Percentiles rank a stretch among this genome's conserved stretches.
Evolutionary conservation across 2,329 filamentous ascomycete genomes (phyloP).

Genomic region (Teratosphaeria nubilosa): DNA sequence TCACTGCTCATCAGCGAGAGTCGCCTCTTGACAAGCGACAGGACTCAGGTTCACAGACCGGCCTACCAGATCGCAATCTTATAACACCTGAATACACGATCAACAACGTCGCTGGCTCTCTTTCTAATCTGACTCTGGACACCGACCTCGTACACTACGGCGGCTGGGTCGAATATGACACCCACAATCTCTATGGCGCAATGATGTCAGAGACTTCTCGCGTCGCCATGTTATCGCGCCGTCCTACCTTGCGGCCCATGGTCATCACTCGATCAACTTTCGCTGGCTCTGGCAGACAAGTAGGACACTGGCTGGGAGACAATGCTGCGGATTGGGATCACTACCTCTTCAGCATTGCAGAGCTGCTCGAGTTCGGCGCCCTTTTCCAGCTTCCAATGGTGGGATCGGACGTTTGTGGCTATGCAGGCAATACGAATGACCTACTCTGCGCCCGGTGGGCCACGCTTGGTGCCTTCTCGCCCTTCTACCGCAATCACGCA

Average conservation of each 20-base stretch:
- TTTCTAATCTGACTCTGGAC: conserved; percentile 43
- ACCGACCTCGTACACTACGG: conserved; percentile 60
- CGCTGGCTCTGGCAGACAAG: conserved; percentile 54
- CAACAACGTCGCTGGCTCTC: conserved; percentile 45
- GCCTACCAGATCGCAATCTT: conserved; percentile 53
- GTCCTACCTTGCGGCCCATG: conserved; percentile 54
- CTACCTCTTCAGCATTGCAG: conserved; percentile 33
- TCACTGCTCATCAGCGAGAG: neutral
- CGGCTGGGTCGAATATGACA: conserved; percentile 60
- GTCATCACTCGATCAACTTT: conserved; percentile 70
- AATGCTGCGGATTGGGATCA: conserved; percentile 36
- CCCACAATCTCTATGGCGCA: conserved; percentile 66
- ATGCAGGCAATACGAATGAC: conserved; percentile 39
- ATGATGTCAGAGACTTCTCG: conserved; percentile 62
- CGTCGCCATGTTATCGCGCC: conserved; percentile 51
- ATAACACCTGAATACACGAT: conserved; percentile 57
- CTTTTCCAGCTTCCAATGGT: conserved; percentile 41
- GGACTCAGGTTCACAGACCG: conserved; percentile 27
- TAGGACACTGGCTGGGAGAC: conserved; percentile 54
- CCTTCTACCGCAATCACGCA: conserved; percentile 70
- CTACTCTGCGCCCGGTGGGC: conserved; percentile 68
- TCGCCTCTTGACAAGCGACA: conserved; percentile 8
- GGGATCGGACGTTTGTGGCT: conserved; percentile 64
- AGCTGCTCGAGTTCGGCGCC: conserved; percentile 37
- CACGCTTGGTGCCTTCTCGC: conserved; percentile 59